These are phyloP conservation scores for Vigna radiata DNA, from an alignment of 306 rosid genomes.

Conservation along the genomic window DNA sequence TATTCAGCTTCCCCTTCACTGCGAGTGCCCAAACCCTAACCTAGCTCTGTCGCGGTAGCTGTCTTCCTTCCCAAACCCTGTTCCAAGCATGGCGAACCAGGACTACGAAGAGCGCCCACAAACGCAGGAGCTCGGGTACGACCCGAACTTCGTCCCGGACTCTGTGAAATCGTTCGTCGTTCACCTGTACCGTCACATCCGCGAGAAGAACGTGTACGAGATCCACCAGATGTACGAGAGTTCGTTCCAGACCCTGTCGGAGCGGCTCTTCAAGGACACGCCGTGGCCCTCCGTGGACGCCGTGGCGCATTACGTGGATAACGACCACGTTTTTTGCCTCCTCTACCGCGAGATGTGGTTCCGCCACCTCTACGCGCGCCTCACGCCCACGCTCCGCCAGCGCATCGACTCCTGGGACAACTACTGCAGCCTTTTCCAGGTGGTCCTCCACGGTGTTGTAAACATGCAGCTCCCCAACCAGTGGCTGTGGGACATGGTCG, in stretches of 20 bases:
- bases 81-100: constrained; percentile 58
- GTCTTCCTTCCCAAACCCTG: background rate
- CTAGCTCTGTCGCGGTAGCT: background rate
- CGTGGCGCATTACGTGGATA: constrained; percentile 79
- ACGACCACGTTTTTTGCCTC: constrained; percentile 95
- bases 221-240: constrained; percentile 93
- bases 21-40: background rate
- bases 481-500: constrained; percentile 99
- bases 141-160: constrained; percentile 91
- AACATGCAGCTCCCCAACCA: constrained; percentile 97
- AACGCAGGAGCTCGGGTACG: constrained; percentile 71
- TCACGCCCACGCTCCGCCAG: constrained; percentile 89
- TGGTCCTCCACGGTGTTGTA: constrained; percentile 91
- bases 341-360: constrained; percentile 99
- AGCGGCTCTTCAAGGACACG: constrained; percentile 87
- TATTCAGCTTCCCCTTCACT: background rate
- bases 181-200: constrained; percentile 88
- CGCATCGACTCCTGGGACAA: constrained; percentile 97
- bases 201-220: constrained; percentile 98
- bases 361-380: constrained; percentile 91
- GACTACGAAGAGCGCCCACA: constrained; percentile 63
- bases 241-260: constrained; percentile 86
- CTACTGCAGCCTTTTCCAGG: constrained; percentile 90
- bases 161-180: constrained; percentile 87
- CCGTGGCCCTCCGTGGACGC: constrained; percentile 99